Evolutionary conservation across 2,329 filamentous ascomycete species (phyloP).

Genomic region (Aureobasidium sp.): DNA sequence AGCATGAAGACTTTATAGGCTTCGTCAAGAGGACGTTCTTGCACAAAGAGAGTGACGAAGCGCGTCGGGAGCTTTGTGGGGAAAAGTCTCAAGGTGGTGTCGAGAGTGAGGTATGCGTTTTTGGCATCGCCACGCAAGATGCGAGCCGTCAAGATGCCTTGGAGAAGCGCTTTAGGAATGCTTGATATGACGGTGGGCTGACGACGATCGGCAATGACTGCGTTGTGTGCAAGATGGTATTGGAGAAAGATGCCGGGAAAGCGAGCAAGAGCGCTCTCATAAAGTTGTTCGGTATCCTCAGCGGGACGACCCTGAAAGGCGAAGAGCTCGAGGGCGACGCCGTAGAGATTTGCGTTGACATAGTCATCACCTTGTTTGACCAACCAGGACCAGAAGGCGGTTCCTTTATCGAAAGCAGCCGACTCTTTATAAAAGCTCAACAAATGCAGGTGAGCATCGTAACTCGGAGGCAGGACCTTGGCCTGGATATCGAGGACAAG

Average conservation of each 20-base stretch:
- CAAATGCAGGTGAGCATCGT: slow-evolving; percentile 39
- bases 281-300: slow-evolving; percentile 40
- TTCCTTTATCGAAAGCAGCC: slow-evolving; percentile 32
- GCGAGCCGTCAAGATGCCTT: slow-evolving; percentile 44
- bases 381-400: slow-evolving; percentile 45
- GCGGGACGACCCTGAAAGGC: slow-evolving; percentile 36
- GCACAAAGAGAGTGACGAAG: slow-evolving; percentile 41
- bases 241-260: slow-evolving; percentile 42
- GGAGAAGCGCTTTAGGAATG: slow-evolving; percentile 38
- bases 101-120: slow-evolving; percentile 44
- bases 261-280: slow-evolving; percentile 38
- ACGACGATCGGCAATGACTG: slow-evolving; percentile 39
- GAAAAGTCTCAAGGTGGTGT: slow-evolving; percentile 42
- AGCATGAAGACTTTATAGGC: slow-evolving; percentile 43
- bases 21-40: slow-evolving; percentile 40
- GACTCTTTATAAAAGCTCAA: slow-evolving; percentile 42
- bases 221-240: slow-evolving; percentile 42
- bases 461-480: slow-evolving; percentile 30
- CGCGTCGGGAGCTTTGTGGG: slow-evolving; percentile 36
- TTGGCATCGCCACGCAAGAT: slow-evolving; percentile 40
- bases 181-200: slow-evolving; percentile 28
- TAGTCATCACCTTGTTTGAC: slow-evolving; percentile 35
- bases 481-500: slow-evolving; percentile 36
- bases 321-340: slow-evolving; percentile 44
- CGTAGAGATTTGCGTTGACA: slow-evolving; percentile 38